Conservation (phyloP, 768 basidiomycete genomes). For the Infundibulicybe gibba region DNA sequence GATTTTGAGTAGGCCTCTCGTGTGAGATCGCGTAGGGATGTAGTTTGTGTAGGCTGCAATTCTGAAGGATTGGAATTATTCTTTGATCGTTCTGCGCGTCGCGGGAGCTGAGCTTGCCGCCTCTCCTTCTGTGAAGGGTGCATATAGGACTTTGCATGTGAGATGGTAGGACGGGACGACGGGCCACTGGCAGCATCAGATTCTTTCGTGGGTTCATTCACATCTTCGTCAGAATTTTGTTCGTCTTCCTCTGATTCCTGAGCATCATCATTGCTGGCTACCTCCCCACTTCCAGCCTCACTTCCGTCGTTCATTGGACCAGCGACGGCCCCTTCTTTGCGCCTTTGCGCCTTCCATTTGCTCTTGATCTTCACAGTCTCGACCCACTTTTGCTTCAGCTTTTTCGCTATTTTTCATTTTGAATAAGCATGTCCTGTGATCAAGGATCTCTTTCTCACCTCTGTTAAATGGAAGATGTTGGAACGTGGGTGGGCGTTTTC, state of each 20-base stretch:
- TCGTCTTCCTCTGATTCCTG: conserved; percentile 4
- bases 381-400: conserved; percentile 79
- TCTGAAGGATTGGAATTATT: conserved; percentile 11
- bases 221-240: conserved; percentile 3
- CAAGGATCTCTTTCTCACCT: conserved; percentile 38
- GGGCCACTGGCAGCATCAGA: conserved; percentile 1
- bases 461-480: conserved; percentile 58
- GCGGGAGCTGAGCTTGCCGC: background rate
- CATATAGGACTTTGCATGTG: conserved; percentile 1
- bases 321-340: conserved; percentile 30
- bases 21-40: conserved; percentile 56
- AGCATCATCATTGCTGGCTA: conserved; percentile 8
- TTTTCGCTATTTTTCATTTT: conserved; percentile 51
- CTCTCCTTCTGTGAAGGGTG: conserved; percentile 19
- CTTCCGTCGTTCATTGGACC: conserved; percentile 10
- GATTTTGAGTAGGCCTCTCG: conserved; percentile 58
- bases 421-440: background rate
- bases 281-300: conserved; percentile 12
- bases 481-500: conserved; percentile 68
- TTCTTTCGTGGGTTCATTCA: conserved; percentile 8
- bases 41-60: conserved; percentile 7
- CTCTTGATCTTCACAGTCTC: conserved; percentile 72
- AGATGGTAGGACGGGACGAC: background rate
- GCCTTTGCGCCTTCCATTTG: conserved; percentile 75
- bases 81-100: conserved; percentile 9